Evolutionary conservation across 2,329 filamentous ascomycete genomes (phyloP).

Genomic region (Thelonectria discophora): DNA sequence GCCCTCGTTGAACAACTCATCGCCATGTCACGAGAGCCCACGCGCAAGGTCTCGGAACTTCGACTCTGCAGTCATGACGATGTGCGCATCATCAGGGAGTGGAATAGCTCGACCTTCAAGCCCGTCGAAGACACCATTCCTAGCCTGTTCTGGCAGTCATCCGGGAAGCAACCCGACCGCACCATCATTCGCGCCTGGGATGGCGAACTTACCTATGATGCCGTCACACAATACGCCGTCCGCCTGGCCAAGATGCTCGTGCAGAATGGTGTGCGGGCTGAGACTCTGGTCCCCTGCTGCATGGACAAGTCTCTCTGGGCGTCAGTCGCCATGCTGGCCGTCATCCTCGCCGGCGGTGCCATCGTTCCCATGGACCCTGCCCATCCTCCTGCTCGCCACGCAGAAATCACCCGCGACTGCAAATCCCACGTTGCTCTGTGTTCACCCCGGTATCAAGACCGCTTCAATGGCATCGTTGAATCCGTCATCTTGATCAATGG

Average conservation of each 20-base stretch:
- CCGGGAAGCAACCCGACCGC: not conserved
- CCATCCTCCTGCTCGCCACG: not conserved
- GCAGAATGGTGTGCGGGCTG: not conserved
- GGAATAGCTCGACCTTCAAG: slow-evolving; percentile 7
- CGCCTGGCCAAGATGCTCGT: slow-evolving; percentile 2
- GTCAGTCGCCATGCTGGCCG: slow-evolving; percentile 10
- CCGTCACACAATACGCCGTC: not conserved
- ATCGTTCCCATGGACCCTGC: slow-evolving; percentile 8
- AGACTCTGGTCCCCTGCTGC: slow-evolving; percentile 5
- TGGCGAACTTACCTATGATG: slow-evolving; percentile 3
- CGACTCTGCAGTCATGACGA: slow-evolving; percentile 22
- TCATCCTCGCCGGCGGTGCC: slow-evolving; percentile 9
- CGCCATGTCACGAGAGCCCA: slow-evolving; percentile 5
- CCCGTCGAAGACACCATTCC: not conserved
- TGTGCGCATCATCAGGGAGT: slow-evolving; percentile 23
- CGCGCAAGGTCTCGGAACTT: slow-evolving; percentile 25
- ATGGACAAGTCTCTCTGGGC: slow-evolving; percentile 16
- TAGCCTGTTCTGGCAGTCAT: not conserved
- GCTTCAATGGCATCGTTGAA: slow-evolving; percentile 38
- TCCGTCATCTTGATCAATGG: not conserved
- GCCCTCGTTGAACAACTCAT: slow-evolving; percentile 30
- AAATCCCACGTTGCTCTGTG: not conserved
- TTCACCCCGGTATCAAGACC: slow-evolving; percentile 30
- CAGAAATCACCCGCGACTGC: slow-evolving; percentile 21
- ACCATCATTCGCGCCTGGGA: slow-evolving; percentile 1